A percentile compares a stretch with the other conserved stretches of the same genome.
phyloP scores from a whole-genome alignment of 2,329 filamentous ascomycete genomes.

The Leptographium wingfieldii region DNA sequence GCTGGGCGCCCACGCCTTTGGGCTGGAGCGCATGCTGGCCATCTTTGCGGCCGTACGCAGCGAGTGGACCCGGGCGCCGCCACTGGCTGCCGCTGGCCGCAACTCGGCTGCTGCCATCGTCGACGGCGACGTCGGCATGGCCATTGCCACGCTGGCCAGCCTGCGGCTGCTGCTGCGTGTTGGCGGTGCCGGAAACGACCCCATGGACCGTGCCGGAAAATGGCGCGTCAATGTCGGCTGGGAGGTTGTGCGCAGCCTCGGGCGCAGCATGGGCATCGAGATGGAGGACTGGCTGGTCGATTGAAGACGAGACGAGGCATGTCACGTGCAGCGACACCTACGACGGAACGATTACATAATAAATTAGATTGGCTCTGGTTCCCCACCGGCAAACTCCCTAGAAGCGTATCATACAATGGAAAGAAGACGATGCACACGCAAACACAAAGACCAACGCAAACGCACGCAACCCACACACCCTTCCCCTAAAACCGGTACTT shows the following conservation, averaged over 20 bases:
- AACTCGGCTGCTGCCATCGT: conserved; percentile 20
- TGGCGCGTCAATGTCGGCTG: conserved; percentile 71
- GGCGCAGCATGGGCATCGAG: conserved; percentile 63
- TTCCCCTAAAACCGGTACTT: conserved; percentile 34
- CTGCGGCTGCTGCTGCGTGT: conserved; percentile 57
- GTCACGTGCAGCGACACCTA: neutral
- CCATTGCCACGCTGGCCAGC: conserved; percentile 60
- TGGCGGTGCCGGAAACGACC: conserved; percentile 42
- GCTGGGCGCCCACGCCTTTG: conserved; percentile 63
- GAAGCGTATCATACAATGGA: neutral
- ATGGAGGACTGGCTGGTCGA: conserved; percentile 66
- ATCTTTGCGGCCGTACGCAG: conserved; percentile 56
- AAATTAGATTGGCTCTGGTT: neutral
- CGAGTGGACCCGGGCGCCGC: conserved; percentile 34
- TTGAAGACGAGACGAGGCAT: conserved; percentile 18
- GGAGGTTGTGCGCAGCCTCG: conserved; percentile 61
- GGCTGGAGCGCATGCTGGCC: conserved; percentile 65
- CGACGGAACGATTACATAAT: neutral
- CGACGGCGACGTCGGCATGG: conserved; percentile 47
- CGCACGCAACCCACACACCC: neutral
- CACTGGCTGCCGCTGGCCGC: conserved; percentile 9
- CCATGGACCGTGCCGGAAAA: conserved; percentile 55
- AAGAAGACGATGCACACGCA: no score
- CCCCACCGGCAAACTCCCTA: neutral
- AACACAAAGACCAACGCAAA: neutral